Base-by-base conservation (phyloP, 164 flowering plant species). In the Magnolia kwangsiensis region DNA sequence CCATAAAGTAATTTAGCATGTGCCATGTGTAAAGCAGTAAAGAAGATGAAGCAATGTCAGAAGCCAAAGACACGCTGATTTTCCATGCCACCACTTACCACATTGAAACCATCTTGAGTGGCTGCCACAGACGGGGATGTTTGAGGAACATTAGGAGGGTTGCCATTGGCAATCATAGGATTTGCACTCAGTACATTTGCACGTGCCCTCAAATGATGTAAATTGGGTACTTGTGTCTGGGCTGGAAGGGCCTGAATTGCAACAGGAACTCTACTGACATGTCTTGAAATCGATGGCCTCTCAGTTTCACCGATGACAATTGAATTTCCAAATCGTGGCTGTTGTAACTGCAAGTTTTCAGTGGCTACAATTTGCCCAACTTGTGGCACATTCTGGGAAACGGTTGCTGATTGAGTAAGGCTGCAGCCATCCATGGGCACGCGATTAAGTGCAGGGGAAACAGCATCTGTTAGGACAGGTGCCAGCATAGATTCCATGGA, bases 161-260 rank as follows among this genome's bases (percentile, higher is more conserved):
- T 31, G 65, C 80, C 74, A 80, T 64, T 77, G 5, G 83, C 64
- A 1, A 69, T 74, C 66, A 76, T 66, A 13, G 81, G n/a, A 78
- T 51, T 77, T 69, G 78, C 23, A 66, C 50, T 31, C 19, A 19
- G 37, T 14, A 27, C n/a, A 71, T 49, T 78, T 50, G 64, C 31
- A 69, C 87, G 81, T 31, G 81, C 27, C 75, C 80, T 77, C 75
- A 78, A 87, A 18, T 68, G 71, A 63, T 75, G 82, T 29, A 78
- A 31, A 75, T 49, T 64, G 49, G 84, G 76, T 24, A 72, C 68
- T 29, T 69, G 83, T 29, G 80, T 16, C 75, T 73, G 88, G 0
- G 85, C 92, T 10, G 98, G 92, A 45, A 90, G 90, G 64, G 92
- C 91, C 83, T 92, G 94, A 73, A 89, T 69, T 50, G 90, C 94